phyloP scores from a whole-genome alignment of 2,329 filamentous ascomycete genomes.

The Neoscytalidium dimidiatum region DNA sequence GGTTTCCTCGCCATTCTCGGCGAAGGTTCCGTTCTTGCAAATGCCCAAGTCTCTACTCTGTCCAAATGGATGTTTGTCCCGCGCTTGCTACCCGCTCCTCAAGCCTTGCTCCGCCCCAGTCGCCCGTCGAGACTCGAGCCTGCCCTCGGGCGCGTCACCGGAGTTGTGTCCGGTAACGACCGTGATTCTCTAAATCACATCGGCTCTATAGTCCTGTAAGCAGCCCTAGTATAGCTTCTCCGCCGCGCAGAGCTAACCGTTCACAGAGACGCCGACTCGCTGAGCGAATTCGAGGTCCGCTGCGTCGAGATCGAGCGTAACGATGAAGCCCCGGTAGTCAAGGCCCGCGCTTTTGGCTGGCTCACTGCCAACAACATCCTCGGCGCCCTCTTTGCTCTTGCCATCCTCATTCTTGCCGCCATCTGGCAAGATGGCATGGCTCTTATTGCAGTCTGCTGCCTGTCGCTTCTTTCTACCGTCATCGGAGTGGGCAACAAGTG shows the following conservation, averaged over 20 bases:
- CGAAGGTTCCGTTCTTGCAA: constrained; percentile 52
- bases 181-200: constrained; percentile 51
- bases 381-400: constrained; percentile 45
- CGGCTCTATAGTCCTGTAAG: constrained; percentile 49
- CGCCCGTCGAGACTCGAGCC: constrained; percentile 46
- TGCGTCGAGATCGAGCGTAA: constrained; percentile 42
- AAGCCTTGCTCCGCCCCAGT: constrained; percentile 50
- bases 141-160: constrained; percentile 44
- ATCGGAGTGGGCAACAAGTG: constrained; percentile 54
- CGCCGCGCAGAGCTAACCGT: constrained; percentile 5
- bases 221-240: background rate
- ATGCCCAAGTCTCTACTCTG: constrained; percentile 53
- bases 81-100: constrained; percentile 52
- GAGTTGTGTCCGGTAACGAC: constrained; percentile 50
- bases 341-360: constrained; percentile 48
- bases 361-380: constrained; percentile 48
- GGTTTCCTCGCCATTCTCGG: constrained; percentile 58
- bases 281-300: constrained; percentile 42
- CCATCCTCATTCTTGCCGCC: constrained; percentile 48
- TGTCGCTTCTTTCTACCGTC: constrained; percentile 52
- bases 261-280: constrained; percentile 36
- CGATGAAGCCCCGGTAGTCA: constrained; percentile 34
- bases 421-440: constrained; percentile 52
- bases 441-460: constrained; percentile 48
- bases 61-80: constrained; percentile 53